Conservation (phyloP, 2,329 filamentous ascomycete genomes). For the Beauveria sp. region DNA sequence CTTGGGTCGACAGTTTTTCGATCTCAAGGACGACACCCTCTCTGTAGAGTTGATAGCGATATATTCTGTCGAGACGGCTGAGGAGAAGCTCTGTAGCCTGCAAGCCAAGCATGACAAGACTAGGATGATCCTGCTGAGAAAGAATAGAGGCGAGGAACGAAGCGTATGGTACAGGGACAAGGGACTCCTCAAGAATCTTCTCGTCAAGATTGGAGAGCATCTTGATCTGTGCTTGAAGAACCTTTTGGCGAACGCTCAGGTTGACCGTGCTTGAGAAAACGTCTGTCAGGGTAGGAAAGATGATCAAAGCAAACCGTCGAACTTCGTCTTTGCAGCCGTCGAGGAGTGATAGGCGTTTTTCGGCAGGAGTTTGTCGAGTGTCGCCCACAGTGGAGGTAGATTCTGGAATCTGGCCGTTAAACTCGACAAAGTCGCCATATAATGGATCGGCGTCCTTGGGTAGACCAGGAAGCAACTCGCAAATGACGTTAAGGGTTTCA, state of each 20-base stretch:
- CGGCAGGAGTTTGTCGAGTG: slow-evolving; percentile 49
- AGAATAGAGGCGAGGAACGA: slow-evolving; percentile 93
- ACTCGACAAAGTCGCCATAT: slow-evolving; percentile 37
- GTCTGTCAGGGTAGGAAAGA: slow-evolving; percentile 91
- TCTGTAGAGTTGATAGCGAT: slow-evolving; percentile 92
- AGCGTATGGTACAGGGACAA: slow-evolving; percentile 85
- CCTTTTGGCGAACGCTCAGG: slow-evolving; percentile 86
- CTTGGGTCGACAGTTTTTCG: slow-evolving; percentile 59
- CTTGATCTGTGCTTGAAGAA: slow-evolving; percentile 90
- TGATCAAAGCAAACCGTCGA: slow-evolving; percentile 83
- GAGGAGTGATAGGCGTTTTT: slow-evolving; percentile 75
- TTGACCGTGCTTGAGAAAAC: slow-evolving; percentile 98
- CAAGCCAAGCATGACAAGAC: slow-evolving; percentile 76
- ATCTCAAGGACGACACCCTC: slow-evolving; percentile 95
- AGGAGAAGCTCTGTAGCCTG: slow-evolving; percentile 86
- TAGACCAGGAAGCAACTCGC: slow-evolving; percentile 78
- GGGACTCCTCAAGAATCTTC: slow-evolving; percentile 73
- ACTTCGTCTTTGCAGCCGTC: slow-evolving; percentile 79
- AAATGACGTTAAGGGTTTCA: slow-evolving; percentile 95
- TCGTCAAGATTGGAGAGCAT: slow-evolving; percentile 95
- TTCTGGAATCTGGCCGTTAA: slow-evolving; percentile 18
- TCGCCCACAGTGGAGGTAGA: slow-evolving; percentile 15
- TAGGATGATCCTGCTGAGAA: slow-evolving; percentile 87
- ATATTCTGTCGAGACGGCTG: slow-evolving; percentile 75
- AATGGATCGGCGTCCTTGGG: slow-evolving; percentile 45